Percentiles rank a stretch among this genome's conserved stretches.
Evolutionary conservation across 805 yeast species (phyloP).

Genomic region (Clavispora vitiphila): DNA sequence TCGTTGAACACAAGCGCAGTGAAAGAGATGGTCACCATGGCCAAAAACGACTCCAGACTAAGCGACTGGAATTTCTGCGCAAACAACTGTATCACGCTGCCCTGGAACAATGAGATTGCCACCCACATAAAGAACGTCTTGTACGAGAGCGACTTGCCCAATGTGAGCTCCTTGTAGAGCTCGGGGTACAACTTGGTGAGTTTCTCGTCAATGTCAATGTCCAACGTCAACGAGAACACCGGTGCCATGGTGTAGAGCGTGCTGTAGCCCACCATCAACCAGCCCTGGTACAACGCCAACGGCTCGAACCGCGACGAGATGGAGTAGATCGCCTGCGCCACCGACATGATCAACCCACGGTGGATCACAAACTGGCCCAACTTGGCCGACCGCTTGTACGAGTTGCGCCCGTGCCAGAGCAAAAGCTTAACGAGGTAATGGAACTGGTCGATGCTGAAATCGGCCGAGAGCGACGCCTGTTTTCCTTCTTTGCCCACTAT

Average conservation of each 20-base stretch:
- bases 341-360: conserved; percentile 88
- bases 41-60: conserved; percentile 46
- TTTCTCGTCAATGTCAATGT: conserved; percentile 85
- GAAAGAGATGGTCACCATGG: conserved; percentile 84
- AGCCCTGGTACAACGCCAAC: conserved; percentile 89
- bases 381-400: conserved; percentile 93
- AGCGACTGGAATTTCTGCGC: conserved; percentile 75
- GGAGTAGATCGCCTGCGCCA: conserved; percentile 92
- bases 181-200: conserved; percentile 91
- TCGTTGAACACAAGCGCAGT: conserved; percentile 79
- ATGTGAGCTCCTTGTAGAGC: conserved; percentile 84
- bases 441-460: conserved; percentile 89
- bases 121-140: conserved; percentile 91
- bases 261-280: conserved; percentile 98
- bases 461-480: conserved; percentile 96
- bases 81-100: conserved; percentile 74
- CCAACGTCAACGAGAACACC: conserved; percentile 87
- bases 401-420: conserved; percentile 97
- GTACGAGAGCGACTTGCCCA: conserved; percentile 81
- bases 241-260: conserved; percentile 98
- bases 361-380: conserved; percentile 94
- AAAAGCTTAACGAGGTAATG: conserved; percentile 80
- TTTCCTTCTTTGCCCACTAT: conserved; percentile 98
- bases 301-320: conserved; percentile 88
- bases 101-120: conserved; percentile 85